These are phyloP conservation scores for Lotus japonicus DNA, from an alignment of 306 rosid genomes.

Conservation along the genomic window DNA sequence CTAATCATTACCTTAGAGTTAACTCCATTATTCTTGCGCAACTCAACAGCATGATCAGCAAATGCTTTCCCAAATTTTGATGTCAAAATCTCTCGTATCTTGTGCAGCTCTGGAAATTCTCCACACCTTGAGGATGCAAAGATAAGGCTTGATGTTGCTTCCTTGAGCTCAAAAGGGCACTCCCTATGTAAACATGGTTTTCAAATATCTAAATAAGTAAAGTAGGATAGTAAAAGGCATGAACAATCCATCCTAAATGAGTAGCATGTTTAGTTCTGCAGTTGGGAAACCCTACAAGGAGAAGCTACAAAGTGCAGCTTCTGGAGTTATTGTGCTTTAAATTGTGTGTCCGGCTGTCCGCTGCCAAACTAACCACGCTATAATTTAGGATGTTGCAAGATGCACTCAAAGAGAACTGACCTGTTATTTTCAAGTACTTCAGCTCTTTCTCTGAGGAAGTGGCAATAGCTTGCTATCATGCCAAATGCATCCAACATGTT, in stretches of 20 bases:
- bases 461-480: slow-evolving; percentile 45
- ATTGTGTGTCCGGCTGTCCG: too few species aligned
- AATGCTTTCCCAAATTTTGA: slow-evolving; percentile 48
- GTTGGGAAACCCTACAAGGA: too few species aligned
- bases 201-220: neutral
- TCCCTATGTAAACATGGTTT: slow-evolving; percentile 29
- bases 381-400: neutral
- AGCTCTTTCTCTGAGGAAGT: slow-evolving; percentile 35
- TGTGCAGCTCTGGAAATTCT: slow-evolving; percentile 67
- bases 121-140: slow-evolving; percentile 77
- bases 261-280: too few species aligned
- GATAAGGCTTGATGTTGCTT: slow-evolving; percentile 46
- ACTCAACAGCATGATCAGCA: slow-evolving; percentile 41
- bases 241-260: neutral
- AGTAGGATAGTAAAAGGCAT: neutral
- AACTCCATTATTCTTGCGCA: slow-evolving; percentile 44
- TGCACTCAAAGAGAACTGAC: slow-evolving; percentile 26
- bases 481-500: slow-evolving; percentile 46
- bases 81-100: slow-evolving; percentile 42
- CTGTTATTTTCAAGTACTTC: slow-evolving; percentile 35
- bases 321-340: too few species aligned
- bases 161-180: slow-evolving; percentile 58
- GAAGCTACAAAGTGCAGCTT: too few species aligned
- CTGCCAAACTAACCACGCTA: too few species aligned
- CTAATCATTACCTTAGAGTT: slow-evolving; percentile 38